Base-by-base conservation (phyloP, 192 early-diverging fungal genomes). In the Gryganskiella cystojenkinii region DNA sequence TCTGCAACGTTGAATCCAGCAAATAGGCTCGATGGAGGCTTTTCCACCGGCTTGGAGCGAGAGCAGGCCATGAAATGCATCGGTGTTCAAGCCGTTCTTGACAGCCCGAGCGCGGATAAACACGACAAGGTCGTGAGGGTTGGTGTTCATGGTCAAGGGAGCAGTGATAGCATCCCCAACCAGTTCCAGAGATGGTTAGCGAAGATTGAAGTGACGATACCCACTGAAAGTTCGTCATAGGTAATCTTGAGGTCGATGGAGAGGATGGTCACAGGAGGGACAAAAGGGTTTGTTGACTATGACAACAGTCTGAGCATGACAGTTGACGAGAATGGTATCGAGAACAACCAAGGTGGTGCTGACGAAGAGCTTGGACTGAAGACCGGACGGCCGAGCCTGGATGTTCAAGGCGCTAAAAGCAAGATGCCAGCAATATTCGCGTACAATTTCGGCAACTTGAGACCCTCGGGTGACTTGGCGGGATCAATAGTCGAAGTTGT, bases 221-320 rank as follows among this genome's bases (percentile, higher is more conserved):
- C 84, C 13, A 86, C 40, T 27, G 68, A 64, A 44, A 76, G 50
- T 34, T 73, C 82, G 17, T 73, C 19, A 57, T 67, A 84, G 15
- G 63, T 73, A 25, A 80, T 76, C 20, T 63, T 52, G 11, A 80
- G 65, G 5, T 73, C 22, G 45, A 88, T 67, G 34, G 67, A 72
- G 22, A 71, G 46, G 51, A 87, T 85, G 14, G 58, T 55, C 28
- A 87, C 47, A 20, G 63, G 59, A 31, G 84, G 76, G 30, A 54
- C 66, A 64, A 87, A 85, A 20, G 86, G 86, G 73, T n/a, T 87
- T 82, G 22, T 74, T 65, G 28, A 87, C 66, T 4, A 64, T 58
- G 33, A 87, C 80, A 19, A 69, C 45, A 27, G 81, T 73, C 43
- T 53, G 30, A n/a, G 85, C 83, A 50, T 73, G 33, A 31, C 71